A percentile compares a stretch with the other conserved stretches of the same genome.
phyloP scores from a whole-genome alignment of 164 flowering plant species.

The Annona cherimola region DNA sequence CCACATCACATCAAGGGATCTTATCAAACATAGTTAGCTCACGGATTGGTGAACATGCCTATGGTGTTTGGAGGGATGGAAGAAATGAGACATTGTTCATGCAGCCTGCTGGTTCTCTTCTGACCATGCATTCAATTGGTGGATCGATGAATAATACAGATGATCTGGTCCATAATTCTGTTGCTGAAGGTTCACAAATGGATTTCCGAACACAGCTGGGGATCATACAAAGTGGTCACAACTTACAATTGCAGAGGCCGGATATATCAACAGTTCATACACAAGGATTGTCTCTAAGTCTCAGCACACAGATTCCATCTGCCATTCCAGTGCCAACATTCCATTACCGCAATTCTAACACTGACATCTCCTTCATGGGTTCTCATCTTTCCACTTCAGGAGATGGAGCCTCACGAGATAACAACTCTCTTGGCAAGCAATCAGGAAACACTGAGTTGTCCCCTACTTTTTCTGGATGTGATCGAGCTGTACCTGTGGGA shows the following conservation, averaged over 20 bases:
- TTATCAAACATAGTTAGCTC: slow-evolving; percentile 41
- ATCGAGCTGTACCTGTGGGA: slow-evolving; percentile 23
- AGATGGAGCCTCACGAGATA: slow-evolving; percentile 34
- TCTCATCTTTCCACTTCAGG: slow-evolving; percentile 32
- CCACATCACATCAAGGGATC: slow-evolving; percentile 49
- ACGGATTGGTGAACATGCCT: slow-evolving; percentile 33
- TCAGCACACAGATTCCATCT: slow-evolving; percentile 51
- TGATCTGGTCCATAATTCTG: slow-evolving; percentile 22
- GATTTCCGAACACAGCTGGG: slow-evolving; percentile 29
- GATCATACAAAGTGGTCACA: slow-evolving; percentile 35
- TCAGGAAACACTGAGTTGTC: slow-evolving; percentile 5
- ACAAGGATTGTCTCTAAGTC: slow-evolving; percentile 71
- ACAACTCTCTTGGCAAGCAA: slow-evolving; percentile 9
- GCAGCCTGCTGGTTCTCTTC: slow-evolving; percentile 34
- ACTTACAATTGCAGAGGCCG: slow-evolving; percentile 20
- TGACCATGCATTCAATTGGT: slow-evolving; percentile 25
- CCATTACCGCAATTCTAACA: slow-evolving; percentile 34
- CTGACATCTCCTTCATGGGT: slow-evolving; percentile 35
- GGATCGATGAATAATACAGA: slow-evolving; percentile 21
- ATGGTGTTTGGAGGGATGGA: slow-evolving; percentile 54
- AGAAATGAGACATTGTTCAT: slow-evolving; percentile 53
- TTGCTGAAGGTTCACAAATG: slow-evolving; percentile 29
- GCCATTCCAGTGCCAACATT: slow-evolving; percentile 34
- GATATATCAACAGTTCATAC: slow-evolving; percentile 15
- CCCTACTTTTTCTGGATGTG: slow-evolving; percentile 10